Base-by-base conservation (phyloP, 345 rosid genomes). In the Hypericum perforatum region DNA sequence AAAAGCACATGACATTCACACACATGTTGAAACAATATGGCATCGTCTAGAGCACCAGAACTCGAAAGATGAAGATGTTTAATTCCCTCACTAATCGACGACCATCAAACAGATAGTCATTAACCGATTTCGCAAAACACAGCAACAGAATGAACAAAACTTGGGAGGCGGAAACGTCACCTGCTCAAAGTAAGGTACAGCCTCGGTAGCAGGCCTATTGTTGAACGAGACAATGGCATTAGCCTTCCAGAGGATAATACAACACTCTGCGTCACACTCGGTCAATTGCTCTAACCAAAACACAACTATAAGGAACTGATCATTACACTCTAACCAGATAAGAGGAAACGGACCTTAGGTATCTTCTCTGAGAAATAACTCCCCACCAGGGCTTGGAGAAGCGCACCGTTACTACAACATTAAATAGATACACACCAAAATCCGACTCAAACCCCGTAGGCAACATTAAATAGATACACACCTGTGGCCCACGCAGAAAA, bases 181-280 rank as follows among this genome's bases (percentile, higher is more conserved):
- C 96, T 82, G 92, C 76, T 91, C 95, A 70, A 91, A 91, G 77
- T 86, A 91, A 5, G 96, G 96, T 51, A 87, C 96, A 32, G 98
- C 96, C 81, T 91, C 98, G 12, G 98, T 79, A 9, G 95, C 98
- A 13, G 95, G 80, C 76, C 81, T 84, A 71, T 91, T 91, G 85
- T 87, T 87, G 84, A 77, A 91, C 57, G 98, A 82, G 76, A 91
- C 76, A 60, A 85, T 78, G 63, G 73, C 96, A 71, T 91, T 91
- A 65, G 84, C 98, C 98, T 86, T 78, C 67, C 75, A 84, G 60
- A 78, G 59, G 46, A 84, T 59, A 78, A 84, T 59, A 78, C 14
- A 78, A 73, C 52, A 63, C 6, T 60, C 63, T 36, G 76, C 56
- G 74, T 82, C 79, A 84, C 72, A 71, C 67, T 70, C 71, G 67